Evolutionary conservation across 1,139 yeast species (phyloP).

Genomic region (Geotrichum klebahnii): DNA sequence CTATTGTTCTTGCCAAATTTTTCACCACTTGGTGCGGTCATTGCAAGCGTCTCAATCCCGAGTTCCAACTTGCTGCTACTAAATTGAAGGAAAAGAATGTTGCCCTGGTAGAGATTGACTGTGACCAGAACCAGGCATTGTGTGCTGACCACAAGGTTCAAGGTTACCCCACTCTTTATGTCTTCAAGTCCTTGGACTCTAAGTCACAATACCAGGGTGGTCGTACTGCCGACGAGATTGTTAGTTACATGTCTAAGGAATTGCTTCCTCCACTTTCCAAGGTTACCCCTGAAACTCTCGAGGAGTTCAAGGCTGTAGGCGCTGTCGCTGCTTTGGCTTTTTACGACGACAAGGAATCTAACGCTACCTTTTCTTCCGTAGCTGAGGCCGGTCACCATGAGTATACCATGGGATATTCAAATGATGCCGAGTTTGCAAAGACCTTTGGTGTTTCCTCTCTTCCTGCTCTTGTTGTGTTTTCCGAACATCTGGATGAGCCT

Average conservation of each 20-base stretch:
- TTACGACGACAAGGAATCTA: slow-evolving; percentile 41
- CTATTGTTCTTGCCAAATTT: slow-evolving; percentile 87
- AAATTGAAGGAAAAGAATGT: slow-evolving; percentile 59
- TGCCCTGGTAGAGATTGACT: slow-evolving; percentile 85
- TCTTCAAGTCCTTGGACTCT: slow-evolving; percentile 62
- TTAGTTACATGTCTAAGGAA: slow-evolving; percentile 75
- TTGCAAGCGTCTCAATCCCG: slow-evolving; percentile 92
- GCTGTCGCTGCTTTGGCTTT: slow-evolving; percentile 52
- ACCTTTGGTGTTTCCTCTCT: slow-evolving; percentile 45
- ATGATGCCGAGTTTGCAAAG: slow-evolving; percentile 46
- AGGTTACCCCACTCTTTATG: slow-evolving; percentile 91
- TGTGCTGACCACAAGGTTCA: slow-evolving; percentile 70
- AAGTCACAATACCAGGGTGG: slow-evolving; percentile 66
- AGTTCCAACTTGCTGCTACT: slow-evolving; percentile 82
- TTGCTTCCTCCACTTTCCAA: slow-evolving; percentile 72
- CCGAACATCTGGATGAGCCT: slow-evolving; percentile 46
- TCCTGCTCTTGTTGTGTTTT: slow-evolving; percentile 50
- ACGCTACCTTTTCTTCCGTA: slow-evolving; percentile 50
- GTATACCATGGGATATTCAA: slow-evolving; percentile 56
- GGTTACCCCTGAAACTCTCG: slow-evolving; percentile 50
- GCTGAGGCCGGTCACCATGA: slow-evolving; percentile 61
- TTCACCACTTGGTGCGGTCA: slow-evolving; percentile 99
- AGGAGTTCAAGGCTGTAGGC: slow-evolving; percentile 45
- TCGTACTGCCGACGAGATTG: slow-evolving; percentile 74
- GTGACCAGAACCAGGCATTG: slow-evolving; percentile 78